A percentile compares a stretch with the other conserved stretches of the same genome.
Conservation (phyloP, 495 filamentous ascomycete genomes). For the Xylaria cubensis region DNA sequence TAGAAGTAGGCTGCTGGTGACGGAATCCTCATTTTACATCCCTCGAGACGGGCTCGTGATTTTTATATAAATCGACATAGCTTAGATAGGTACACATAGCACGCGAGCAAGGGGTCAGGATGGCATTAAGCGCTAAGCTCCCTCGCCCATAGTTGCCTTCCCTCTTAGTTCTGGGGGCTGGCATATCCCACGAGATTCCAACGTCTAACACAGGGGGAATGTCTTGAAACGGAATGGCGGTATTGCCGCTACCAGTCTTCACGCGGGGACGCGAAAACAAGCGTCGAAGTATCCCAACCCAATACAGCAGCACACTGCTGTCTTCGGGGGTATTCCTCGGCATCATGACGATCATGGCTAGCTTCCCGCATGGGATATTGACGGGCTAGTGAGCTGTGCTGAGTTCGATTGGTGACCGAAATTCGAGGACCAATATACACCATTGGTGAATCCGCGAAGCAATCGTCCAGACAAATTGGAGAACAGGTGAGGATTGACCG, state of each 20-base stretch:
- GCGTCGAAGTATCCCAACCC: neutral
- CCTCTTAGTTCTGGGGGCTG: neutral
- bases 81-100: neutral
- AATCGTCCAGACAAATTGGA: neutral
- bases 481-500: conserved; percentile 16
- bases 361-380: neutral
- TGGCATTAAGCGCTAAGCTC: neutral
- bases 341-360: neutral
- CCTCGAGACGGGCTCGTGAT: neutral
- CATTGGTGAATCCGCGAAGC: neutral
- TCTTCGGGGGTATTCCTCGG: conserved; percentile 9
- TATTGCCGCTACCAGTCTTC: neutral
- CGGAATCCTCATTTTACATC: neutral
- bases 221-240: conserved; percentile 19
- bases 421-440: neutral
- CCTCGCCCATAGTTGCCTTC: neutral
- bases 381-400: neutral
- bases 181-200: conserved; percentile 12
- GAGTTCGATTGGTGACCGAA: neutral
- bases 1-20: neutral
- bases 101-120: conserved; percentile 2
- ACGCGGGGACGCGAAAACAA: neutral
- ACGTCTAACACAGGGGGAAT: conserved; percentile 10
- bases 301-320: neutral
- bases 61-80: neutral